These are phyloP conservation scores for Microbotryum violaceum DNA, from an alignment of 1,284 basidiomycete species.

Conservation along the genomic window DNA sequence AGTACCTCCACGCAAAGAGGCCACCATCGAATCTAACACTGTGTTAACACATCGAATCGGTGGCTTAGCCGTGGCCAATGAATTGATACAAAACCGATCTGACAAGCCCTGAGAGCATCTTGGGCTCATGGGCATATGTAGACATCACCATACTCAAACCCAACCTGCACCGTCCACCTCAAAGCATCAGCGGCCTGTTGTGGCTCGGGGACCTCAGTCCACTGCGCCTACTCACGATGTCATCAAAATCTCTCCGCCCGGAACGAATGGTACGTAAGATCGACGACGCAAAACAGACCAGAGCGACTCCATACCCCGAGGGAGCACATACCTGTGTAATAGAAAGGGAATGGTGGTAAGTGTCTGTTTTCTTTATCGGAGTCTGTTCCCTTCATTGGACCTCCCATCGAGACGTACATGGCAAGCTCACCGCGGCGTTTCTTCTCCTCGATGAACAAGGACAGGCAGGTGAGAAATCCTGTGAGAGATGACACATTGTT, in stretches of 20 bases:
- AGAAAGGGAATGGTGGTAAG: neutral
- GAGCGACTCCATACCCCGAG: slow-evolving; percentile 57
- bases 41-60: no score
- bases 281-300: slow-evolving; percentile 73
- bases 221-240: slow-evolving; percentile 49
- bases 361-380: slow-evolving; percentile 20
- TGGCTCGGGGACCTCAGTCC: no score
- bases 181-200: no score
- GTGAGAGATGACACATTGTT: slow-evolving; percentile 36
- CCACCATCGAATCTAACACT: no score
- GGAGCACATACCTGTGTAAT: slow-evolving; percentile 62
- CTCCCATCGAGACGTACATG: slow-evolving; percentile 64
- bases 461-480: slow-evolving; percentile 67
- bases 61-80: slow-evolving; percentile 65
- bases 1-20: no score
- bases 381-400: slow-evolving; percentile 21
- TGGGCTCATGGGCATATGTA: slow-evolving; percentile 72
- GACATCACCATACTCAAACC: slow-evolving; percentile 91
- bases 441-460: slow-evolving; percentile 80
- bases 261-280: slow-evolving; percentile 61
- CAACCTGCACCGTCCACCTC: slow-evolving; percentile 45
- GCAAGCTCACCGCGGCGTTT: slow-evolving; percentile 73
- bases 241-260: slow-evolving; percentile 58
- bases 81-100: slow-evolving; percentile 77
- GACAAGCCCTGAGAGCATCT: slow-evolving; percentile 79